Percentiles rank a stretch among this genome's conserved stretches.
phyloP scores from a whole-genome alignment of 179 eudicot genomes.

The Corrigiola litoralis region DNA sequence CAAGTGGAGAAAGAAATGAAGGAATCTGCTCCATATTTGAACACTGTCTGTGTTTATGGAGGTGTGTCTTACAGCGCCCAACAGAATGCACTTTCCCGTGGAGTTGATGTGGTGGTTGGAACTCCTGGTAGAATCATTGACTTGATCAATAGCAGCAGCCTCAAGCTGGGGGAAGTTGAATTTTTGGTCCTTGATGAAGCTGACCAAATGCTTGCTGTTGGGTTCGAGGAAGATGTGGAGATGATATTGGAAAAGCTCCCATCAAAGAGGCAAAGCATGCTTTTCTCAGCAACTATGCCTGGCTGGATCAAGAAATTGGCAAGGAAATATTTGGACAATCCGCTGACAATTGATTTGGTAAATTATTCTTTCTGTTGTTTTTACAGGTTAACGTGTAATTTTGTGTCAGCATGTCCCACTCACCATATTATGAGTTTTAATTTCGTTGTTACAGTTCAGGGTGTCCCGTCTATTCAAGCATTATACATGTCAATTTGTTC shows the following conservation, averaged over 20 bases:
- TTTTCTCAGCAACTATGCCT: constrained; percentile 99
- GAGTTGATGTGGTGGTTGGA: constrained; percentile 96
- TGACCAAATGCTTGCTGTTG: constrained; percentile 99
- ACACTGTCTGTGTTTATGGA: constrained; percentile 91
- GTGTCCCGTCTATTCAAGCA: no score
- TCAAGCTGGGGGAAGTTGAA: constrained; percentile 80
- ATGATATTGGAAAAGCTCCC: constrained; percentile 71
- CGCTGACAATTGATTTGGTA: constrained; percentile 91
- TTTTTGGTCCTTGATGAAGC: constrained; percentile 94
- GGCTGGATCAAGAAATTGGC: constrained; percentile 86
- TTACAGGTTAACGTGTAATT: not conserved
- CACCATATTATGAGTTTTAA: no score
- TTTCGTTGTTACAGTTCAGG: no score
- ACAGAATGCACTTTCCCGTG: constrained; percentile 72
- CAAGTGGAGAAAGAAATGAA: constrained; percentile 95
- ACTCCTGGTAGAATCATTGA: constrained; percentile 97
- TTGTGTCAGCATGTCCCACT: not conserved
- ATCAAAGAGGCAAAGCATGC: constrained; percentile 89
- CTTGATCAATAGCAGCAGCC: constrained; percentile 53
- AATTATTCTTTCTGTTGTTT: constrained; percentile 6
- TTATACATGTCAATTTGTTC: no score
- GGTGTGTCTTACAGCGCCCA: constrained; percentile 77
- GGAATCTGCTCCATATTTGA: constrained; percentile 91
- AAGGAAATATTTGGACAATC: constrained; percentile 66
- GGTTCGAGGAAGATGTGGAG: constrained; percentile 97